Percentiles rank a stretch among this genome's conserved stretches.
Conservation (phyloP, 2,329 filamentous ascomycete species). For the Blastomyces percursus region DNA sequence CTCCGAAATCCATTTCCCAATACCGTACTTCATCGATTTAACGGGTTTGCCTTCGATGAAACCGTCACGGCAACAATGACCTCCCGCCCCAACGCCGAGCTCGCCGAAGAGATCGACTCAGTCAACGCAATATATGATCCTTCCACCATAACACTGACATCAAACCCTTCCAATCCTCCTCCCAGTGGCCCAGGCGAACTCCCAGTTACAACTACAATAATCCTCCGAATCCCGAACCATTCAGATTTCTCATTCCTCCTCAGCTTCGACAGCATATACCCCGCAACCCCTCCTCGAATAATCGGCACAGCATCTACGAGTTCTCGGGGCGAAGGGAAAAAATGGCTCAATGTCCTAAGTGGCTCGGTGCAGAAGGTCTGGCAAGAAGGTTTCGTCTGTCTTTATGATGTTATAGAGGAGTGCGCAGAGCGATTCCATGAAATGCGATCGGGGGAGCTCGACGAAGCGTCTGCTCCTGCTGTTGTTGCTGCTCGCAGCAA, state of each 20-base stretch:
- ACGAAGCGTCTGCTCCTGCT: background rate
- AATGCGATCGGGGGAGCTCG: conserved; percentile 33
- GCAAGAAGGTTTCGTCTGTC: conserved; percentile 62
- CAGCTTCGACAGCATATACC: conserved; percentile 64
- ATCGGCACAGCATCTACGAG: conserved; percentile 71
- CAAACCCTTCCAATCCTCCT: conserved; percentile 15
- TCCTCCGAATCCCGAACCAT: conserved; percentile 56
- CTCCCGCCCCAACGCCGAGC: conserved; percentile 26
- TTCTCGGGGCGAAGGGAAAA: conserved; percentile 58
- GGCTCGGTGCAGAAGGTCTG: conserved; percentile 58
- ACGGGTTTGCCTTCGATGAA: background rate
- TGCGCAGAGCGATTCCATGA: conserved; percentile 43
- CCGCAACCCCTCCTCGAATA: conserved; percentile 59
- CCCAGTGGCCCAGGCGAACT: conserved; percentile 21
- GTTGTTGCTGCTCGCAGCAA: background rate
- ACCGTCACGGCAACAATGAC: conserved; percentile 9
- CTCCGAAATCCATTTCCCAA: background rate
- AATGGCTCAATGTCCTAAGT: conserved; percentile 58
- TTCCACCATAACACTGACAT: conserved; percentile 44
- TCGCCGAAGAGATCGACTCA: conserved; percentile 38
- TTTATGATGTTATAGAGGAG: conserved; percentile 82
- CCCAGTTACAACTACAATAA: conserved; percentile 35
- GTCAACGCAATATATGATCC: conserved; percentile 52
- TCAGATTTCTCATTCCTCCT: conserved; percentile 39
- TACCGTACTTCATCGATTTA: background rate